Base-by-base conservation (phyloP, 768 basidiomycete genomes). In the Psilocybe cubensis region DNA sequence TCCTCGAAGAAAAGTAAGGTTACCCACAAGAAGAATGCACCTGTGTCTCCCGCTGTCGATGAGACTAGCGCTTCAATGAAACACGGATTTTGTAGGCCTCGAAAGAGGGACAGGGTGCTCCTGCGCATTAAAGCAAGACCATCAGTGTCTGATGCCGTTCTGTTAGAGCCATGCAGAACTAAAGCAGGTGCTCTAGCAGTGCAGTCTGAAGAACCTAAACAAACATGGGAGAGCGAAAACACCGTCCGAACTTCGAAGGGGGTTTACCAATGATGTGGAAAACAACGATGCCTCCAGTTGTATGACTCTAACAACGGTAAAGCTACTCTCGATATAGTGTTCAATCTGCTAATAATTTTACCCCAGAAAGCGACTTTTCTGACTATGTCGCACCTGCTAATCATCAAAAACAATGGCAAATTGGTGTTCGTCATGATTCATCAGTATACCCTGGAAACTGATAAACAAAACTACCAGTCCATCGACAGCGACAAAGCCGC, bases 231-330 rank as follows among this genome's bases (percentile, higher is more conserved):
- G 21, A 47, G 28, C 4, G 57, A 55, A 12, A 50, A 17, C 12
- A 46, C 44, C 14, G 62, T 61, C n/a, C n/a, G n/a, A 35, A 60
- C 58, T 62, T 11, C 42, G 59, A 5, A 59, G 59, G 28, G 59
- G 52, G 12, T 28, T 61, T 12, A 63, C 58, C 40, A 56, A 52
- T 6, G 40, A 47, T 42, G 24, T 27, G 3, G 20, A 33, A 4
- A 62, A 41, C 17, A n/a, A n/a, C n/a, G 64, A 58, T 27, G 24
- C 41, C 5, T 61, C 60, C 21, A 66, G 62, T 24, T 55, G 24
- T 57, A 57, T 40, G 60, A 49, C 7, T 61, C 63, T 6, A 63
- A 61, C 40, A 63, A 63, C 59, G 64, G 64, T 65, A 28, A 12
- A 9, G 10, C 18, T 23, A 28, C 21, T n/a, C 12, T 38, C 8